Base-by-base conservation (phyloP, 352 stramenopile species). In the Ochromonadaceae sp. region DNA sequence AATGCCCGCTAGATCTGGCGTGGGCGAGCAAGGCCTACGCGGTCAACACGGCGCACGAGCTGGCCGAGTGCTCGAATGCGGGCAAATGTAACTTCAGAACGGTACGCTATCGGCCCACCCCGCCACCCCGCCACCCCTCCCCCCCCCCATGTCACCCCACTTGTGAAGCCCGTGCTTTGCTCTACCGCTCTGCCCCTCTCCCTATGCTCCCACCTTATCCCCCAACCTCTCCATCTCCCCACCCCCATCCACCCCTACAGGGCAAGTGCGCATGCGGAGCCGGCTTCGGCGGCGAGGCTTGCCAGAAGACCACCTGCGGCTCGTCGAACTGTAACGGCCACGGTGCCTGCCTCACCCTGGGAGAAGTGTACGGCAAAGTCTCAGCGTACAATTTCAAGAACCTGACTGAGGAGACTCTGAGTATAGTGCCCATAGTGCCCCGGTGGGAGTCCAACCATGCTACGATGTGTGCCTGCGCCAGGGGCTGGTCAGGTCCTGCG, bases 21-120 rank as follows among this genome's bases (percentile, higher is more conserved):
- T 91, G 82, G 82, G 72, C 78, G 5, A 81, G 88, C 68, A 87
- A 91, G 57, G 83, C 82, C 2, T 78, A 66, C 4, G 72, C 78
- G 20, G 67, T 52, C 14, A 66, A 78, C 40, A 68, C 48, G n/a
- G 75, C 75, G 15, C 77, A 83, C 55, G 35, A 55, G 55, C 59
- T 70, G 14, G 71, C 78, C 36, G 86, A 95, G 72, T 94, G 85
- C 58, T 88, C 83, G 1, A 81, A 80, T 10, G 83, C 84, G 69
- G 85, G 85, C 0, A 67, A 78, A 4, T 94, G 86, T 70, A 70
- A 94, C 93, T 85, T 59, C 70, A 91, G 43, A 72, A 80, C 34
- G 77, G 62, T 86, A 38, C 43, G 31, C 53, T 2, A 50, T 31
- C 26, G 15, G n/a, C 3, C 30, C 36, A 20, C 9, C 46, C 30